Evolutionary conservation across 306 rosid genomes (phyloP).

Genomic region (Trifolium pratense): DNA sequence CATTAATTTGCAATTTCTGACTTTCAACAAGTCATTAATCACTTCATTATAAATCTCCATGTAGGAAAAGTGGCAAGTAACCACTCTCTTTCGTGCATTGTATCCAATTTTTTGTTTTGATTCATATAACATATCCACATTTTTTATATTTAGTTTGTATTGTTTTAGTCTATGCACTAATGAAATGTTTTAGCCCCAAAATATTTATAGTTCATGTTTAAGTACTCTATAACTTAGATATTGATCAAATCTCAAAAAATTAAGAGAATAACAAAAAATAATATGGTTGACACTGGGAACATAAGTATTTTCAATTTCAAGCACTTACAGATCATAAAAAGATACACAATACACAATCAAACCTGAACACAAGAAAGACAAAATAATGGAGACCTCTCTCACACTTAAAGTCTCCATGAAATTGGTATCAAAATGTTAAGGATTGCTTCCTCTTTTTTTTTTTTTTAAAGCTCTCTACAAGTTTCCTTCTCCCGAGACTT

Average conservation of each 20-base stretch:
- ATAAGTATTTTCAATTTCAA: slow-evolving; percentile 34
- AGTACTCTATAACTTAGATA: too few relatives aligned
- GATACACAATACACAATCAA: slow-evolving; percentile 7
- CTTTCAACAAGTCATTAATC: too few relatives aligned
- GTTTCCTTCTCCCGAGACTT: slow-evolving; percentile 22
- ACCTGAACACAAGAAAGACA: slow-evolving; percentile 9
- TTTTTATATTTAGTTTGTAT: too few relatives aligned
- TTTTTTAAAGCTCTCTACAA: neutral
- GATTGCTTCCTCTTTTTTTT: neutral
- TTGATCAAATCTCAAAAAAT: too few relatives aligned
- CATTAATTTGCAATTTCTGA: too few relatives aligned
- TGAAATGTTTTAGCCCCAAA: too few relatives aligned
- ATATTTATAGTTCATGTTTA: too few relatives aligned
- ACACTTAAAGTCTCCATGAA: slow-evolving; percentile 32
- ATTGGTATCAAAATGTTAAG: slow-evolving; percentile 33
- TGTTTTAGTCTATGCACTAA: too few relatives aligned
- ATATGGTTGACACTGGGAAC: slow-evolving; percentile 6
- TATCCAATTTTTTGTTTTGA: neutral
- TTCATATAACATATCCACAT: neutral
- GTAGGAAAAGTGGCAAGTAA: too few relatives aligned
- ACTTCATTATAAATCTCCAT: too few relatives aligned
- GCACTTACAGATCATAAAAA: slow-evolving; percentile 28
- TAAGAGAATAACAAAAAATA: too few relatives aligned
- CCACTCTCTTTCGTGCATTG: neutral
- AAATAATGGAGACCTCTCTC: slow-evolving; percentile 43